phyloP scores from a whole-genome alignment of 2,329 filamentous ascomycete genomes.

The Pleoardoris graminearum region DNA sequence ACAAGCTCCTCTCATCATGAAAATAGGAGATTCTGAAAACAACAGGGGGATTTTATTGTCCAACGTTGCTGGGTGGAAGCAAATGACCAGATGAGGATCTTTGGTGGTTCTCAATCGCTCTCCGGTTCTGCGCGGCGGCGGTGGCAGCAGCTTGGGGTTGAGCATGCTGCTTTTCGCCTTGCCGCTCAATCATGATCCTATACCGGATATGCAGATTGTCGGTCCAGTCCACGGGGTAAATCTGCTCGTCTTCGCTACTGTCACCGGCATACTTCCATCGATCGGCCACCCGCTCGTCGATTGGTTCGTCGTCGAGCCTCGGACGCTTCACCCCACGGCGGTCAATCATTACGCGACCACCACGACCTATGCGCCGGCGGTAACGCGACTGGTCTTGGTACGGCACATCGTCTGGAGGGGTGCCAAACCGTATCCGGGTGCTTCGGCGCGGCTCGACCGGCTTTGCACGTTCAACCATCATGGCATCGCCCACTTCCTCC shows the following conservation, averaged over 20 bases:
- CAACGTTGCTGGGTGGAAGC: constrained; percentile 33
- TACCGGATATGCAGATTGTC: constrained; percentile 61
- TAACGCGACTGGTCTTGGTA: constrained; percentile 63
- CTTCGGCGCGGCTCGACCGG: constrained; percentile 29
- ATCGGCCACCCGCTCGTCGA: constrained; percentile 42
- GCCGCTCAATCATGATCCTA: constrained; percentile 55
- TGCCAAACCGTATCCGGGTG: constrained; percentile 43
- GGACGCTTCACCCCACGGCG: constrained; percentile 68
- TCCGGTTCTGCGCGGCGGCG: constrained; percentile 26
- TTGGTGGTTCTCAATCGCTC: constrained; percentile 42
- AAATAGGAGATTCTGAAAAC: constrained; percentile 14
- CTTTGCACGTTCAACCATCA: constrained; percentile 43
- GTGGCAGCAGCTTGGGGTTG: constrained; percentile 27
- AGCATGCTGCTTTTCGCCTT: constrained; percentile 43
- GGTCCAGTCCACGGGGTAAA: constrained; percentile 75
- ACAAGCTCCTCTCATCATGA: constrained; percentile 23
- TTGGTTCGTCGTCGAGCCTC: constrained; percentile 22
- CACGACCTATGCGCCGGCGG: constrained; percentile 80
- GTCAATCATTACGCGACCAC: constrained; percentile 87
- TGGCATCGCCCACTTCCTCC: constrained; percentile 46
- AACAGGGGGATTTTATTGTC: background rate
- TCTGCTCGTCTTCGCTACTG: constrained; percentile 74
- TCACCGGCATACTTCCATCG: constrained; percentile 85
- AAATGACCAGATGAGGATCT: constrained; percentile 43
- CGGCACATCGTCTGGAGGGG: constrained; percentile 45